Conservation (phyloP, 495 filamentous ascomycete species). For the Talaromyces proteolyticus region DNA sequence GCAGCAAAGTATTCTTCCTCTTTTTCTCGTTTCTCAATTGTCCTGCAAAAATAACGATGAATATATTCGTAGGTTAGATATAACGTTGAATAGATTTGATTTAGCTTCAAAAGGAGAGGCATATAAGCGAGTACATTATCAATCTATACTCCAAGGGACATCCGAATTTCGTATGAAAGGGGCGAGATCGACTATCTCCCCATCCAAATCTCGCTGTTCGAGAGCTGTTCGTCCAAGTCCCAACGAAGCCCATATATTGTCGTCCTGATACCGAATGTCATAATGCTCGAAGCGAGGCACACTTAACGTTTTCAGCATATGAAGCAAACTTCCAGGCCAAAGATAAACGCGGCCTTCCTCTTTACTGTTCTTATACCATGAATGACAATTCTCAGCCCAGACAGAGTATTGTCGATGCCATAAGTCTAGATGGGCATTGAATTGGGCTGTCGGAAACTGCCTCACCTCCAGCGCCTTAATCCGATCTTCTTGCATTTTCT, state of each 20-base stretch:
- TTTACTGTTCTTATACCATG: conserved; percentile 43
- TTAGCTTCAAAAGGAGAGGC: too few relatives aligned
- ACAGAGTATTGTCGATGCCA: conserved; percentile 13
- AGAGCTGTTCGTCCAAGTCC: conserved; percentile 16
- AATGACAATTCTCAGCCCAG: conserved; percentile 34
- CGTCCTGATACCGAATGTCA: conserved; percentile 13
- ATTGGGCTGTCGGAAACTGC: neutral
- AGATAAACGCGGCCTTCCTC: conserved; percentile 12
- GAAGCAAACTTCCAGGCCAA: conserved; percentile 28
- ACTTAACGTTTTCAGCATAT: conserved; percentile 45
- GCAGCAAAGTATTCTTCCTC: too few relatives aligned
- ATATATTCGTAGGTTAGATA: too few relatives aligned
- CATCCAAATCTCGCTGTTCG: conserved; percentile 3
- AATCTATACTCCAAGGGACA: neutral
- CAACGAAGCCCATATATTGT: conserved; percentile 18
- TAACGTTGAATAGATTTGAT: too few relatives aligned
- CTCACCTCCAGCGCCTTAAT: neutral
- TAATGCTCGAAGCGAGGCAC: conserved; percentile 43
- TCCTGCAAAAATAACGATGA: too few relatives aligned
- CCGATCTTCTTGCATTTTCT: neutral
- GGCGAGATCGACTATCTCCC: neutral
- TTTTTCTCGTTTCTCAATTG: too few relatives aligned
- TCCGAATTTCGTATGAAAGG: neutral
- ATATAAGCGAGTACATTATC: too few relatives aligned
- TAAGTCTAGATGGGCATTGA: neutral